Base-by-base conservation (phyloP, 495 filamentous ascomycete species). In the Hypoxylon fuscum region DNA sequence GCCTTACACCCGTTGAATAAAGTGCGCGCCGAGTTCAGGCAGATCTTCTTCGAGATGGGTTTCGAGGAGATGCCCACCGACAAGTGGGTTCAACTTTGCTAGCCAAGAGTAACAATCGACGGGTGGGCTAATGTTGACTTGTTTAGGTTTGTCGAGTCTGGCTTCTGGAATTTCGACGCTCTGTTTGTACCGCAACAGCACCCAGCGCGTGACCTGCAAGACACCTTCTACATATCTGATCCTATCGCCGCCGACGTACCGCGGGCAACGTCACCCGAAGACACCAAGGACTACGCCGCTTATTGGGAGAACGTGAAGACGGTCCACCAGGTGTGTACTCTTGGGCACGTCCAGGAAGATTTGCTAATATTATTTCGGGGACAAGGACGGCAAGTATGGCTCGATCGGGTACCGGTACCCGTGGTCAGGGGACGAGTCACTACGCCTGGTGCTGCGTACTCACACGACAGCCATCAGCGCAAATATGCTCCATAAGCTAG, bases 141-240 rank as follows among this genome's bases (percentile, higher is more conserved):
- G 10, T 21, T 6, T 11, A 66, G 63, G 17, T 95, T 87, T 72
- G 93, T 97, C 56, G 95, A 98, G 79, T 93, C 92, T 17, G 93
- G 93, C 34, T 97, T 97, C 87, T 98, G 94, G 90, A 97, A 97
- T 76, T 98, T 98, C 74, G 95, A 98, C 66, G 87, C 93, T 37
- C 93, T 98, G 55, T 97, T 92, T 78, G 92, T 98, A 18, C 93
- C 93, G 21, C 95, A 98, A 77, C 94, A 97, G 82, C 95, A 97
- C 74, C 95, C 94, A 27, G 93, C 95, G 58, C 91, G 95, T 66
- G 95, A 97, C 69, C 79, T 96, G 31, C 95, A 97, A 83, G 93
- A 98, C 71, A 98, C 95, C 55, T 97, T 98, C 83, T 98, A 96
- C 79, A 93, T 97, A 69, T 92, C 92, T 42, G 94, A 98, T 64